Conservation (phyloP, 2,329 filamentous ascomycete genomes). For the Metarhizium sp. region DNA sequence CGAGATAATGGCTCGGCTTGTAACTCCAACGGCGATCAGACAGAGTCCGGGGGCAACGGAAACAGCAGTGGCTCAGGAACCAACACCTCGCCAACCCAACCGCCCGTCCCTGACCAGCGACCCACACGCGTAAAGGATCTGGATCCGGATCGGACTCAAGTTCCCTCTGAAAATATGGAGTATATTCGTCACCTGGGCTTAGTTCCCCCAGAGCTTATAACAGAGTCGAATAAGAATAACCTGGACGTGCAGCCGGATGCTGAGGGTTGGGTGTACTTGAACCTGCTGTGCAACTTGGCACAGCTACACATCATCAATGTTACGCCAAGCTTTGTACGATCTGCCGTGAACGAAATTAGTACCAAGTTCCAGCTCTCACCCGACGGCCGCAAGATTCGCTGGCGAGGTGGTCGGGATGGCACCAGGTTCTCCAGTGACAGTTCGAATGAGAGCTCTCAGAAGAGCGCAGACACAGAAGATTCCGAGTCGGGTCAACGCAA, state of each 20-base stretch:
- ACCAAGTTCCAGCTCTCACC: constrained; percentile 67
- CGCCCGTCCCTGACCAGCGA: constrained; percentile 53
- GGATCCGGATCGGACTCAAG: constrained; percentile 67
- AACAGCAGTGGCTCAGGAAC: constrained; percentile 14
- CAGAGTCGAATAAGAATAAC: constrained; percentile 25
- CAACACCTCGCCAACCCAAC: constrained; percentile 31
- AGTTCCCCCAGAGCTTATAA: constrained; percentile 45
- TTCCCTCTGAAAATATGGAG: constrained; percentile 67
- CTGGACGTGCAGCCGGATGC: constrained; percentile 48
- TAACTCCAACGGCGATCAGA: constrained; percentile 38
- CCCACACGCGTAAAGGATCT: constrained; percentile 69
- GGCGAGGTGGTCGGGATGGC: constrained; percentile 60
- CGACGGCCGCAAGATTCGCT: constrained; percentile 71
- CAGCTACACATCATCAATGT: constrained; percentile 82
- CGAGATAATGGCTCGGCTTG: constrained; percentile 35
- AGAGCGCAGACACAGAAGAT: constrained; percentile 40
- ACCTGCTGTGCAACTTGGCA: constrained; percentile 70
- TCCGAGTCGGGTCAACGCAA: constrained; percentile 34
- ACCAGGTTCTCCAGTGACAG: constrained; percentile 59
- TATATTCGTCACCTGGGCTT: constrained; percentile 70
- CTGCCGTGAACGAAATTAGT: constrained; percentile 61
- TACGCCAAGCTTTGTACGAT: constrained; percentile 66
- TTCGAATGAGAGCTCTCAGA: constrained; percentile 37
- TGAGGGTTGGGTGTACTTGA: constrained; percentile 76
- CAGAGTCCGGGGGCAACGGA: constrained; percentile 30